Conservation (phyloP, 257 asterid species). For the Prunella vulgaris region DNA sequence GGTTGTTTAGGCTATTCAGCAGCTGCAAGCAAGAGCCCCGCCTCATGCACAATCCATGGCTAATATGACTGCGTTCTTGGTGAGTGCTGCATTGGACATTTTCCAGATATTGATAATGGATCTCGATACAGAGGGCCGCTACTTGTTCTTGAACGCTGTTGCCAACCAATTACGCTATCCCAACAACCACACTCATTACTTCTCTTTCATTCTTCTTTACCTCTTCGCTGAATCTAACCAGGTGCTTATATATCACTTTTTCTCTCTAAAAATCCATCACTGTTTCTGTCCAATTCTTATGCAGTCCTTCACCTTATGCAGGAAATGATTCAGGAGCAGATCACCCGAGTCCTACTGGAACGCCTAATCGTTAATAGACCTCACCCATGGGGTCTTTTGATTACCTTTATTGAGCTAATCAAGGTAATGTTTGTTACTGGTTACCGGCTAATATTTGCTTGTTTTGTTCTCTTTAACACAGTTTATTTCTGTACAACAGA, state of each 20-base stretch:
- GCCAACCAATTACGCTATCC: constrained; percentile 98
- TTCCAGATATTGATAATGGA: constrained; percentile 78
- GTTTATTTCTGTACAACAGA: constrained; percentile 35
- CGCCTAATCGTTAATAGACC: constrained; percentile 86
- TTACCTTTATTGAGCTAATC: constrained; percentile 80
- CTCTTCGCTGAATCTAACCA: constrained; percentile 81
- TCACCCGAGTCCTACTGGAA: constrained; percentile 82
- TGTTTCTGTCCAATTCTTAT: not conserved
- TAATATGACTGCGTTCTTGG: constrained; percentile 55
- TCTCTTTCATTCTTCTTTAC: constrained; percentile 84
- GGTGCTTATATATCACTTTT: constrained; percentile 29
- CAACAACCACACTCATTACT: constrained; percentile 92
- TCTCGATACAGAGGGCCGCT: constrained; percentile 93
- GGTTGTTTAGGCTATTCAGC: constrained; percentile 67
- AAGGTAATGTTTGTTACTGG: constrained; percentile 45
- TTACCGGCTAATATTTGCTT: not conserved
- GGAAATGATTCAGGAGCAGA: constrained; percentile 95
- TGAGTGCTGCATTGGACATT: constrained; percentile 83
- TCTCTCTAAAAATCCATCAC: not conserved
- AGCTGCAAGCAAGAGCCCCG: constrained; percentile 65
- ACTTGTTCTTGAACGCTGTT: constrained; percentile 85
- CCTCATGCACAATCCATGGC: constrained; percentile 70
- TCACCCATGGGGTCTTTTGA: constrained; percentile 97
- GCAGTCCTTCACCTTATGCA: constrained; percentile 28
- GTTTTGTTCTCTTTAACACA: not conserved